Evolutionary conservation across 306 rosid genomes (phyloP), one percentile per base, ranked within the genome.

Genomic region (Spatholobus suberectus): DNA sequence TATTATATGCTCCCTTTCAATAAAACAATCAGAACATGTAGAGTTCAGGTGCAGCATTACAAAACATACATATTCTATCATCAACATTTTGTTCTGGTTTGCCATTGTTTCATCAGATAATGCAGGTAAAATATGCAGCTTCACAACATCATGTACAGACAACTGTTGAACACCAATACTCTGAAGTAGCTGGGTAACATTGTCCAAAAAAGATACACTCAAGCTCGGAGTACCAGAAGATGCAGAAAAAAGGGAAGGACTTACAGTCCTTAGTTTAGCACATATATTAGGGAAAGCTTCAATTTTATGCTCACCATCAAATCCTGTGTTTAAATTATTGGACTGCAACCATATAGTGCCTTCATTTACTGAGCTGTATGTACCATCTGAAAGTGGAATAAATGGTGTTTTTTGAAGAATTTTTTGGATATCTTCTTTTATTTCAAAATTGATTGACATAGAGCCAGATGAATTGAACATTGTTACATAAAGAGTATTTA

Each of bases 351-450:
- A 95, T 78, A 95, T 93, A 73, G 96, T 87, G 52, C 97, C 98
- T 78, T 89, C 92, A 76, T 86, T 76, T 17, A 93, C 81, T 38
- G 99, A 88, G 65, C 93, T 85, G 89, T 76, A 92, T 40, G 91
- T 85, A 79, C 98, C 98, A 89, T 95, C 90, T 72, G 99, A 95
- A 81, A 95, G 99, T 83, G 97, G 99, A 79, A 95, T 85, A 78
- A 92, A 89, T 8, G 93, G 84, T 17, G 77, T 83, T 72, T 87
- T 93, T 79, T 44, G 73, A 69, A 93, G 97, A 68, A 73, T 65
- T 70, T 84, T 81, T 51, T 78, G 57, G 43, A 90, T 79, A 76
- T 89, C 91, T 29, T 81, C 85, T 81, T 81, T 89, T 41, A 63
- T 70, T 83, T 79, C 92, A 82, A 81, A 82, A 47, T 81, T 83